These are phyloP conservation scores for Apiospora koreana DNA, from an alignment of 2,329 filamentous ascomycete species.

Conservation along the genomic window DNA sequence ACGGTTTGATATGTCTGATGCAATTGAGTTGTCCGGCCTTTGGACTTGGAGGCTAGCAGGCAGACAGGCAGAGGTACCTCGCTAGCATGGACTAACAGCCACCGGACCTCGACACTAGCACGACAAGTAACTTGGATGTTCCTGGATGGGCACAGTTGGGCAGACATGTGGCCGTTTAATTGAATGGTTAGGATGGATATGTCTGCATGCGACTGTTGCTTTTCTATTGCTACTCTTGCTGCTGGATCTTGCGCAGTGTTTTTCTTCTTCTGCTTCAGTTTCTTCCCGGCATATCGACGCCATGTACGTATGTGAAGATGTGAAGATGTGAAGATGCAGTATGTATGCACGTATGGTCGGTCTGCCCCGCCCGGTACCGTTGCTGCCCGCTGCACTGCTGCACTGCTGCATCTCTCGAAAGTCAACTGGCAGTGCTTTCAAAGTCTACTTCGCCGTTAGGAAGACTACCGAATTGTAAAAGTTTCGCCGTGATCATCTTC, in stretches of 20 bases:
- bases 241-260: background rate
- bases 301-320: background rate
- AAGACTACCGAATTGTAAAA: background rate
- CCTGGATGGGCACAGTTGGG: constrained; percentile 11
- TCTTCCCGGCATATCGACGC: background rate
- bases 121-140: background rate
- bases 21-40: background rate
- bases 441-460: background rate
- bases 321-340: background rate
- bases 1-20: background rate
- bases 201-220: background rate
- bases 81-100: constrained; percentile 6
- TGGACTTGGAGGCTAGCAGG: background rate
- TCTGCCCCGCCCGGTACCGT: background rate
- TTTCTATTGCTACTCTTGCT: background rate
- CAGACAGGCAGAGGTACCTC: constrained; percentile 8
- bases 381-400: background rate
- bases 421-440: background rate
- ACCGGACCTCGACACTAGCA: background rate
- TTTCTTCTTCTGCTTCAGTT: background rate
- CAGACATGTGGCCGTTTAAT: constrained; percentile 5
- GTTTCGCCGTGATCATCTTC: background rate
- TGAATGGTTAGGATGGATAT: background rate
- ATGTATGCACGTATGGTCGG: background rate
- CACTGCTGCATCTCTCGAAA: background rate